A percentile compares a stretch with the other conserved stretches of the same genome.
phyloP scores from a whole-genome alignment of 225 moss, liverwort and hornwort species.

The Sphagnum tenellum region DNA sequence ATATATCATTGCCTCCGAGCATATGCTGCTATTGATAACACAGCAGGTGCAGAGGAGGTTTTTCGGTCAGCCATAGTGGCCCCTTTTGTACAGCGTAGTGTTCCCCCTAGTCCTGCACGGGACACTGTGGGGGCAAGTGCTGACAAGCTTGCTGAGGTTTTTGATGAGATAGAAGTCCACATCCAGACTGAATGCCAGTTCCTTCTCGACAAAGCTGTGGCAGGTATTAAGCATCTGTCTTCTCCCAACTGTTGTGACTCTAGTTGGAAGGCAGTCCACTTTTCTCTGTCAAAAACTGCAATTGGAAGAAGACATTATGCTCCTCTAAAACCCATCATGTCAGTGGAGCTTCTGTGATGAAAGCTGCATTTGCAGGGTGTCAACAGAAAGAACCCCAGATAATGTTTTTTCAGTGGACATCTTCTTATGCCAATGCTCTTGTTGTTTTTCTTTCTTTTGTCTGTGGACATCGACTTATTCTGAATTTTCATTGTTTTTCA shows the following conservation, averaged over 20 bases:
- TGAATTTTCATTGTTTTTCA: too few species aligned
- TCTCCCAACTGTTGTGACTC: too few species aligned
- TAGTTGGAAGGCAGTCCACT: background rate
- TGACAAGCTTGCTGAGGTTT: conserved; percentile 50
- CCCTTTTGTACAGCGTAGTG: conserved; percentile 56
- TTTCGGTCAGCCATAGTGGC: conserved; percentile 78
- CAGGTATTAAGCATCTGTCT: conserved; percentile 18
- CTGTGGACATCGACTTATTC: too few species aligned
- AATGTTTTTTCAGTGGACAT: too few species aligned
- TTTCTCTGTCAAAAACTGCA: background rate
- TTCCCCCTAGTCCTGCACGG: conserved; percentile 35
- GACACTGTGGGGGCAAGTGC: conserved; percentile 39
- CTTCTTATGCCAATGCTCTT: too few species aligned
- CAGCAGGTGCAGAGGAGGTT: conserved; percentile 72
- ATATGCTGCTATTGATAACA: conserved; percentile 83
- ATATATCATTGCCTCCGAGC: conserved; percentile 84
- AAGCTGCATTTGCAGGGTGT: too few species aligned
- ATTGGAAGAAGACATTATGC: too few species aligned
- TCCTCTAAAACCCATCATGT: too few species aligned
- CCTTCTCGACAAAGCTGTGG: conserved; percentile 69
- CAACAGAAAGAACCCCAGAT: too few species aligned
- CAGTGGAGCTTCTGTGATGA: too few species aligned
- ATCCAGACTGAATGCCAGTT: conserved; percentile 73
- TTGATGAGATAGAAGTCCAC: conserved; percentile 45
- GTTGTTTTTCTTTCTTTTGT: too few species aligned